Percentiles rank a stretch among this genome's conserved stretches.
phyloP scores from a whole-genome alignment of 805 yeast species.

The Yarrowia divulgata region DNA sequence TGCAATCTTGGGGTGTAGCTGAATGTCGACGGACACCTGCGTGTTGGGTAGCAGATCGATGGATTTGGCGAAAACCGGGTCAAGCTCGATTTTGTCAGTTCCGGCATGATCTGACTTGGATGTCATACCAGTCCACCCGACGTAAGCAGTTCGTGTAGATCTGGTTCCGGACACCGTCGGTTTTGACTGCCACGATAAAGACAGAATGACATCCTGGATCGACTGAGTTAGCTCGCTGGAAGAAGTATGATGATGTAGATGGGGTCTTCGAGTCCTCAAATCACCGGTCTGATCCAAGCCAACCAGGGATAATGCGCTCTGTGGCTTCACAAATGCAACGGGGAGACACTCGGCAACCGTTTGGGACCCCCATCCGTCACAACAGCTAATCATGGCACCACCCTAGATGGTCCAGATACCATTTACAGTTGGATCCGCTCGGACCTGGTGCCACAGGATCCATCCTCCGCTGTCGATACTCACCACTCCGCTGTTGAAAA shows the following conservation, averaged over 20 bases:
- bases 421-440: no score
- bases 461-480: slow-evolving; percentile 47
- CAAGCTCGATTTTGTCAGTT: slow-evolving; percentile 60
- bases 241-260: no score
- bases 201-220: slow-evolving; percentile 65
- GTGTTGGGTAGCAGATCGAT: slow-evolving; percentile 57
- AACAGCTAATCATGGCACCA: no score
- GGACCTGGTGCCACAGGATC: background rate
- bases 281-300: no score
- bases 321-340: no score
- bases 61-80: slow-evolving; percentile 67
- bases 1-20: slow-evolving; percentile 60
- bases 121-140: slow-evolving; percentile 74
- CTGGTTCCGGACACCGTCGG: slow-evolving; percentile 44
- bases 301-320: no score
- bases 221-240: slow-evolving; percentile 40
- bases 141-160: slow-evolving; percentile 50
- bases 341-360: no score
- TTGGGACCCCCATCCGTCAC: no score
- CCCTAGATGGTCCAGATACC: no score
- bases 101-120: slow-evolving; percentile 41
- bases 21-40: slow-evolving; percentile 55
- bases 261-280: no score
- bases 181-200: slow-evolving; percentile 51
- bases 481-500: slow-evolving; percentile 60